Evolutionary conservation across 129 eudicot species (phyloP).

Genomic region (Flaveria robusta): DNA sequence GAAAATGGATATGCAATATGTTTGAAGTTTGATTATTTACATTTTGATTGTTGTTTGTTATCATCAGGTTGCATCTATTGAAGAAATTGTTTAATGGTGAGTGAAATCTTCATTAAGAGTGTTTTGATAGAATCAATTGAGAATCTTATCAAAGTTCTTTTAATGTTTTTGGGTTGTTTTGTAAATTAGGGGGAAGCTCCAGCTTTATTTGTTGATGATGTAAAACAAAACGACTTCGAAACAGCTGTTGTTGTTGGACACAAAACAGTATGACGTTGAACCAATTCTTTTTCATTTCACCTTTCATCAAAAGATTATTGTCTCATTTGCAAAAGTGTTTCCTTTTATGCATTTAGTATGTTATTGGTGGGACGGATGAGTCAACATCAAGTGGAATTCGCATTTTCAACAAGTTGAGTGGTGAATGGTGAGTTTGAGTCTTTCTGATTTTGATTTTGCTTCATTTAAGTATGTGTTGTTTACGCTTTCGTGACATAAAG

Average conservation of each 20-base stretch:
- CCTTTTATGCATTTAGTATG: slow-evolving; percentile 56
- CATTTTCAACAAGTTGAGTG: slow-evolving; percentile 45
- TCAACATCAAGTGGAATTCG: slow-evolving; percentile 51
- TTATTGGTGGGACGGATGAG: slow-evolving; percentile 63
- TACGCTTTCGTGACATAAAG: neutral
- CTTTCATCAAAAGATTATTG: slow-evolving; percentile 18
- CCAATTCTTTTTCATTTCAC: slow-evolving; percentile 13
- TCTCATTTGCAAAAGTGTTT: slow-evolving; percentile 20
- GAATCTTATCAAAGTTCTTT: neutral
- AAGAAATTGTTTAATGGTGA: slow-evolving; percentile 42
- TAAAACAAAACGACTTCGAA: slow-evolving; percentile 45
- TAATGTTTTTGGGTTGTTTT: slow-evolving; percentile 18
- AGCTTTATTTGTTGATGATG: slow-evolving; percentile 62
- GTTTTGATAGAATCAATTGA: neutral
- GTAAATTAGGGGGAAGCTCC: slow-evolving; percentile 88
- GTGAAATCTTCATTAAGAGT: slow-evolving; percentile 13
- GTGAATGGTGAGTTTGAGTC: slow-evolving; percentile 58
- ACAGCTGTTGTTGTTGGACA: slow-evolving; percentile 49
- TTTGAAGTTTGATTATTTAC: slow-evolving; percentile 12
- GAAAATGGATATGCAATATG: neutral
- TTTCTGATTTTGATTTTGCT: neutral
- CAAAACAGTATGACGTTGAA: slow-evolving; percentile 54
- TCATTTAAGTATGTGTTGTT: neutral
- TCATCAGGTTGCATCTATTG: slow-evolving; percentile 32
- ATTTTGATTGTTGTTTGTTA: slow-evolving; percentile 10